Conservation (phyloP, 805 yeast species). For the Kockiozyma suomiensis region DNA sequence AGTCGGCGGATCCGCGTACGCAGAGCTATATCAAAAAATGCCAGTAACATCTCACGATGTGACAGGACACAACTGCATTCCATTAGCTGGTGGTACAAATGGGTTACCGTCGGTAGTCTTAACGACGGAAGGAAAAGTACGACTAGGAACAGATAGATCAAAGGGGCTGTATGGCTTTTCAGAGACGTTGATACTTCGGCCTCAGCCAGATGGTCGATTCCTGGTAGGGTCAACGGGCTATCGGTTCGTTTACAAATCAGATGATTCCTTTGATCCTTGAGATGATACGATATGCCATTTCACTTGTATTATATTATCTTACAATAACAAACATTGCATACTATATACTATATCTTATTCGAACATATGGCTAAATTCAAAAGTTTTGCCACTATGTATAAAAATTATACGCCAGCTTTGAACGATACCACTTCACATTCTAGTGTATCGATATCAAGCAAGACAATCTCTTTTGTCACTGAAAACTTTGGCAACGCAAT, state of each 20-base stretch:
- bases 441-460: conserved; percentile 61
- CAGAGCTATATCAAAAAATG: conserved; percentile 41
- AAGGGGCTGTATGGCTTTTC: conserved; percentile 42
- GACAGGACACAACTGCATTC: conserved; percentile 45
- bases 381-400: no score
- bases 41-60: conserved; percentile 45
- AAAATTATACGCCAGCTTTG: conserved; percentile 2
- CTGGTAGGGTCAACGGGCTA: conserved; percentile 36
- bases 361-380: neutral
- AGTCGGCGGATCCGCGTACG: conserved; percentile 44
- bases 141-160: conserved; percentile 41
- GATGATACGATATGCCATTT: neutral
- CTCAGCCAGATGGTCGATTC: conserved; percentile 36
- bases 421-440: conserved; percentile 55
- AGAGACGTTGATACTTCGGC: conserved; percentile 30
- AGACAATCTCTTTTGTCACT: conserved; percentile 63
- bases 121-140: conserved; percentile 43
- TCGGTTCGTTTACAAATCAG: conserved; percentile 43
- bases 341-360: neutral
- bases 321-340: neutral
- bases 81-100: conserved; percentile 36
- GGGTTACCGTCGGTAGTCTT: conserved; percentile 39
- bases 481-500: conserved; percentile 73
- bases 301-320: neutral
- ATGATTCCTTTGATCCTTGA: conserved; percentile 29